These are phyloP conservation scores for Solanum aculeatissimum DNA, from an alignment of 305 asterid species.

Conservation along the genomic window DNA sequence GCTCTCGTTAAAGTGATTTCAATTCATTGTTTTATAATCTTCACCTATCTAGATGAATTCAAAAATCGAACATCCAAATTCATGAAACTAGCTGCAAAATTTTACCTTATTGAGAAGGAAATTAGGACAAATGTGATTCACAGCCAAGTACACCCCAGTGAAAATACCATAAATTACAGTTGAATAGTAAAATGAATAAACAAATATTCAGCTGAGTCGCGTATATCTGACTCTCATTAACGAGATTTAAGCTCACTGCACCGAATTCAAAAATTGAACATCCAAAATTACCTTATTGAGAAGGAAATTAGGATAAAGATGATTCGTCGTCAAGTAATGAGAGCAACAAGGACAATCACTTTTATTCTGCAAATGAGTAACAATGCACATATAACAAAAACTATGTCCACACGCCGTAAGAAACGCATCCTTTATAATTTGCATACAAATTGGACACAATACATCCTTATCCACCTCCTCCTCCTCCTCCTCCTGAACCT, in stretches of 20 bases:
- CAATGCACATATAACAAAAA: conserved; percentile 81
- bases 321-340: conserved; percentile 47
- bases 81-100: neutral
- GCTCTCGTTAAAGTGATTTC: no score
- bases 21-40: no score
- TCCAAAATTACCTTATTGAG: conserved; percentile 55
- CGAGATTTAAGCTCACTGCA: neutral
- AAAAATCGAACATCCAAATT: neutral
- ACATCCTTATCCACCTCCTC: conserved; percentile 46
- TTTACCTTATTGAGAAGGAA: conserved; percentile 76
- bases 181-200: no score
- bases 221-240: neutral
- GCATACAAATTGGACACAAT: conserved; percentile 90
- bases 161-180: neutral
- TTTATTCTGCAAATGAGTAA: conserved; percentile 73
- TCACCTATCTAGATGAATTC: no score
- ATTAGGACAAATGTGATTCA: conserved; percentile 55
- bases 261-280: neutral
- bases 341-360: conserved; percentile 88
- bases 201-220: neutral
- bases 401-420: conserved; percentile 83
- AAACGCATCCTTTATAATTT: conserved; percentile 72
- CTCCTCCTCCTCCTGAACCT: neutral
- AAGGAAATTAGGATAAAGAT: conserved; percentile 79
- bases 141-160: conserved; percentile 22